A percentile compares a stretch with the other conserved stretches of the same genome.
phyloP scores from a whole-genome alignment of 768 basidiomycete species.

The Piloderma croceum region DNA sequence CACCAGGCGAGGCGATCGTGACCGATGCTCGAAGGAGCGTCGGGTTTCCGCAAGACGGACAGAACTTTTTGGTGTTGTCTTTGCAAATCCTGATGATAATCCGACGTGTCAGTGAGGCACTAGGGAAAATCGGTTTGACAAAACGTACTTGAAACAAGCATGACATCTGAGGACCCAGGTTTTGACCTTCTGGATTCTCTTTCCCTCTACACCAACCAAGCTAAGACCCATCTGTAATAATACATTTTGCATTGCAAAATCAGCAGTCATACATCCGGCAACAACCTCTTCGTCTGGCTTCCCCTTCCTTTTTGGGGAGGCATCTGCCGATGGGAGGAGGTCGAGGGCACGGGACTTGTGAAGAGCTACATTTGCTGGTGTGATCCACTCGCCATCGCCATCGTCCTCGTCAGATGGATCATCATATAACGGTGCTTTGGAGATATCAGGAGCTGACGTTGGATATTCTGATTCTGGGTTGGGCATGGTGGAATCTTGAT shows the following conservation, averaged over 20 bases:
- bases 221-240: conserved; percentile 90
- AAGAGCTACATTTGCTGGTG: conserved; percentile 74
- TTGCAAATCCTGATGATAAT: conserved; percentile 94
- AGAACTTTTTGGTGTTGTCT: conserved; percentile 91
- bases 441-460: too few species aligned
- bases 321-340: conserved; percentile 53
- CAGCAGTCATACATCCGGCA: conserved; percentile 93
- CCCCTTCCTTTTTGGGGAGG: conserved; percentile 31
- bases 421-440: conserved; percentile 48
- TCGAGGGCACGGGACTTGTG: conserved; percentile 88
- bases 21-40: conserved; percentile 89
- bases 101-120: too few species aligned
- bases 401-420: conserved; percentile 77
- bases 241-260: conserved; percentile 99
- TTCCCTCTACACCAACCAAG: conserved; percentile 86
- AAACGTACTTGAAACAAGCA: conserved; percentile 94
- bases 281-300: conserved; percentile 38
- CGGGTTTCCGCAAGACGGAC: conserved; percentile 93
- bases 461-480: too few species aligned
- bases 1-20: conserved; percentile 66
- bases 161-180: conserved; percentile 97
- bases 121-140: too few species aligned
- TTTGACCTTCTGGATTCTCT: conserved; percentile 83
- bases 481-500: too few species aligned
- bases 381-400: conserved; percentile 96